Percentiles rank a stretch among this genome's conserved stretches.
Conservation (phyloP, 768 basidiomycete species). For the Boletellus emodensis region DNA sequence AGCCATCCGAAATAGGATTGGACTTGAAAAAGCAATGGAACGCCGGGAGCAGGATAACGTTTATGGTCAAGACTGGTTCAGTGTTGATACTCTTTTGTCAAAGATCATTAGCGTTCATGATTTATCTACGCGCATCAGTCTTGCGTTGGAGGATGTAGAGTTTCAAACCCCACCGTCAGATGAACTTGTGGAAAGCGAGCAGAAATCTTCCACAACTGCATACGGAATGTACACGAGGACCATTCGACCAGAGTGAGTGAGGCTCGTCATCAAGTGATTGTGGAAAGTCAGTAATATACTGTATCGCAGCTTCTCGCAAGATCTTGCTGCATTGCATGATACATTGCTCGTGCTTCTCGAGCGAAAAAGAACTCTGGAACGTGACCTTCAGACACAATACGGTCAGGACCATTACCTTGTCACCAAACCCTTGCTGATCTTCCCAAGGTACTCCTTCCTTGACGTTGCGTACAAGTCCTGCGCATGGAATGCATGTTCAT, state of each 20-base stretch:
- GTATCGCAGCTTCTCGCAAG: conserved; percentile 53
- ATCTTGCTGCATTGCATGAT: conserved; percentile 47
- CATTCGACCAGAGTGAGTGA: conserved; percentile 62
- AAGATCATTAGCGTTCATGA: conserved; percentile 47
- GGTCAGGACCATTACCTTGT: conserved; percentile 35
- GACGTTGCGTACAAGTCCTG: conserved; percentile 63
- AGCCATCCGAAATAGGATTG: conserved; percentile 45
- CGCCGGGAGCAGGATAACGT: conserved; percentile 20
- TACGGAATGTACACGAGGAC: conserved; percentile 42
- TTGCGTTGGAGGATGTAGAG: conserved; percentile 39
- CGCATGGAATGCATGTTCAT: conserved; percentile 74
- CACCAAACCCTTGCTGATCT: conserved; percentile 5
- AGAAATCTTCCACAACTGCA: conserved; percentile 22
- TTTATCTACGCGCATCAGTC: conserved; percentile 55
- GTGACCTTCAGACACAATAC: conserved; percentile 47
- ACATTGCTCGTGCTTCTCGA: conserved; percentile 42
- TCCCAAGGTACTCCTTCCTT: conserved; percentile 63
- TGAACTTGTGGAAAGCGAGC: conserved; percentile 23
- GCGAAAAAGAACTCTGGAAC: conserved; percentile 51
- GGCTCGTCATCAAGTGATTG: background rate
- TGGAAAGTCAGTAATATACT: background rate
- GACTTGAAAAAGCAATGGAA: conserved; percentile 57
- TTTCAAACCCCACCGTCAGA: conserved; percentile 13
- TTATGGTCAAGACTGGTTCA: conserved; percentile 47
- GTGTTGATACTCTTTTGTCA: conserved; percentile 49